Percentiles rank a stretch among this genome's conserved stretches.
These are phyloP conservation scores for Nannochloris sp. DNA, from an alignment of 139 green algal genomes.

Conservation along the genomic window DNA sequence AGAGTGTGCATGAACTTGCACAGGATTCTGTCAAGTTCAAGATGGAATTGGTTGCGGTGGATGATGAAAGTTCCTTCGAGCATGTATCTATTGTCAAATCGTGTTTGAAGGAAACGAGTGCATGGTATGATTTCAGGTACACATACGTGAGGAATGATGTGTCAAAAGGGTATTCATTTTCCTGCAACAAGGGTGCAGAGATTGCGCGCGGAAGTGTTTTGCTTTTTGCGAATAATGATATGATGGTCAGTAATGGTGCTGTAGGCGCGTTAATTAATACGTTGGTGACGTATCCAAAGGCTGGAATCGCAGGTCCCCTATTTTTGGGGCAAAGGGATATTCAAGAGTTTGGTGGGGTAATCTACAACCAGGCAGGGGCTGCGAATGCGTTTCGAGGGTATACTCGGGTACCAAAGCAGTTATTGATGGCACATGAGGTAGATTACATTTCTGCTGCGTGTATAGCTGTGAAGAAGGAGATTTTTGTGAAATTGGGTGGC, in stretches of 20 bases:
- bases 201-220: neutral
- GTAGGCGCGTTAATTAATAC: neutral
- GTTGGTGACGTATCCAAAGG: neutral
- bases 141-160: neutral
- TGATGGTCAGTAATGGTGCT: neutral
- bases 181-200: neutral
- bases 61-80: neutral
- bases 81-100: neutral
- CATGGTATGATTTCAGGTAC: neutral
- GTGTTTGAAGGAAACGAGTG: neutral
- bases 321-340: conserved; percentile 10
- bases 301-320: conserved; percentile 12
- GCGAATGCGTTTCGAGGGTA: neutral
- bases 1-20: neutral
- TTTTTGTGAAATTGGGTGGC: neutral
- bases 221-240: conserved; percentile 1
- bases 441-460: conserved; percentile 29
- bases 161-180: neutral
- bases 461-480: neutral
- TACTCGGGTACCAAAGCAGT: neutral
- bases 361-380: conserved; percentile 12
- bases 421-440: neutral
- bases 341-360: conserved; percentile 16
- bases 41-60: neutral
- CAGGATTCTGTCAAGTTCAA: neutral